A percentile compares a stretch with the other conserved stretches of the same genome.
phyloP scores from a whole-genome alignment of 2,329 filamentous ascomycete species.

The Penicillium sp. region DNA sequence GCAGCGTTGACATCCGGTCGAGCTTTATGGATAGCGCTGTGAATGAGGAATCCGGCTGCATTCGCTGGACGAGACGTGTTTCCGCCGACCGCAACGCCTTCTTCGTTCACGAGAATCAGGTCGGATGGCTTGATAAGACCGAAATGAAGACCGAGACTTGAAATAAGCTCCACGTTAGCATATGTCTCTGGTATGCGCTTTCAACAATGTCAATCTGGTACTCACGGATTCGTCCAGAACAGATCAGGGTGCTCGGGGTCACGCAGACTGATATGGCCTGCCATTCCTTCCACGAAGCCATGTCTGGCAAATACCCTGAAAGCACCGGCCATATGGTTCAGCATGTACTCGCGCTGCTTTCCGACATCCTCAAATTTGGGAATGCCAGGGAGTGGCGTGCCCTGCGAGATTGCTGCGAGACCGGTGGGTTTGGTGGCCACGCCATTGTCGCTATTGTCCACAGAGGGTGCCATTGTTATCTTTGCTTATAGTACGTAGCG shows the following conservation, averaged over 20 bases:
- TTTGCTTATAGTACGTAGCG: too few relatives aligned
- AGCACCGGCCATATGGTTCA: slow-evolving; percentile 44
- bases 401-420: background rate
- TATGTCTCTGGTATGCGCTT: too few relatives aligned
- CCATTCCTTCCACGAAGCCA: slow-evolving; percentile 18
- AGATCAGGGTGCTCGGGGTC: slow-evolving; percentile 11
- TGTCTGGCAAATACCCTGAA: slow-evolving; percentile 27
- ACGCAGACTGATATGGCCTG: slow-evolving; percentile 47
- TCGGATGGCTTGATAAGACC: slow-evolving; percentile 45
- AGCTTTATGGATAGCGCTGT: slow-evolving; percentile 45
- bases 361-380: background rate
- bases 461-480: background rate
- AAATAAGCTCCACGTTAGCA: too few relatives aligned
- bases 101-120: slow-evolving; percentile 45
- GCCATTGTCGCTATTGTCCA: background rate
- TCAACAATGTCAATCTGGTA: too few relatives aligned
- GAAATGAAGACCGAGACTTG: slow-evolving; percentile 37
- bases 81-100: slow-evolving; percentile 44
- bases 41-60: slow-evolving; percentile 48
- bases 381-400: background rate
- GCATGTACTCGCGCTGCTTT: background rate
- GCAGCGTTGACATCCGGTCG: slow-evolving; percentile 47
- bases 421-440: background rate
- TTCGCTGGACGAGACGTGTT: slow-evolving; percentile 37
- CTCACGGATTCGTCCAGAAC: too few relatives aligned